Evolutionary conservation across 2,329 filamentous ascomycete species (phyloP).

Genomic region (Tolypocladium guangdongense): DNA sequence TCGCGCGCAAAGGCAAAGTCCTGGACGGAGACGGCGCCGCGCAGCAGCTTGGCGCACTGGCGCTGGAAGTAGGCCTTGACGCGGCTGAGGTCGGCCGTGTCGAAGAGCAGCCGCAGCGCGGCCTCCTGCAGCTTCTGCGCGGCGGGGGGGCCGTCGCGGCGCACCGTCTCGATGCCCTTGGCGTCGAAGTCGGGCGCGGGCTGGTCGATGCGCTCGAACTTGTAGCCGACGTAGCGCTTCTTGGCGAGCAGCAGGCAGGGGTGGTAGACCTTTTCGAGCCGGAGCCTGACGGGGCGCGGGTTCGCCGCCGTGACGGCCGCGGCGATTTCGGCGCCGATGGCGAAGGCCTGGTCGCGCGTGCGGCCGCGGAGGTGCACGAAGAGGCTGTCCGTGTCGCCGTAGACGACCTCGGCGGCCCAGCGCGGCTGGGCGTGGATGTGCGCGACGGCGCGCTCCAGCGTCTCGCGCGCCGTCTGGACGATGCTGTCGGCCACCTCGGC

Average conservation of each 20-base stretch:
- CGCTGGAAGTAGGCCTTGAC: constrained; percentile 84
- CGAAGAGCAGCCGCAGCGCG: constrained; percentile 77
- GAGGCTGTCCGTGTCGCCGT: constrained; percentile 92
- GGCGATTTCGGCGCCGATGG: constrained; percentile 86
- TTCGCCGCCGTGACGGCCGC: constrained; percentile 80
- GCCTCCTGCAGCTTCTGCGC: constrained; percentile 97
- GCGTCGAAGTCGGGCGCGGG: constrained; percentile 82
- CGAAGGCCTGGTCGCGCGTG: constrained; percentile 79
- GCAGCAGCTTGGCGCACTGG: constrained; percentile 89
- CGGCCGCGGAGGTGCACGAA: constrained; percentile 85
- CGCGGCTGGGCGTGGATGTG: constrained; percentile 77
- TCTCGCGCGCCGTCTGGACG: constrained; percentile 90
- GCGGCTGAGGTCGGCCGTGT: constrained; percentile 76
- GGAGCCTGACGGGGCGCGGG: constrained; percentile 84
- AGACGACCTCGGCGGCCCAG: constrained; percentile 95
- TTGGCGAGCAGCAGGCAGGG: constrained; percentile 91
- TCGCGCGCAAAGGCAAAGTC: constrained; percentile 95
- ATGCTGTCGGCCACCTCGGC: constrained; percentile 97
- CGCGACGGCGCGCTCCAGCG: constrained; percentile 84
- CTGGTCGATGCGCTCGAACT: constrained; percentile 75
- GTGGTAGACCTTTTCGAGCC: constrained; percentile 97
- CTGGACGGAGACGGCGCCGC: constrained; percentile 75
- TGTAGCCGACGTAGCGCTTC: constrained; percentile 97
- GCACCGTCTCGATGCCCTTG: constrained; percentile 95
- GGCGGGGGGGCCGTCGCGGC: constrained; percentile 85